These are phyloP conservation scores for Penicillium sp. DNA, from an alignment of 2,329 filamentous ascomycete genomes.

Conservation along the genomic window DNA sequence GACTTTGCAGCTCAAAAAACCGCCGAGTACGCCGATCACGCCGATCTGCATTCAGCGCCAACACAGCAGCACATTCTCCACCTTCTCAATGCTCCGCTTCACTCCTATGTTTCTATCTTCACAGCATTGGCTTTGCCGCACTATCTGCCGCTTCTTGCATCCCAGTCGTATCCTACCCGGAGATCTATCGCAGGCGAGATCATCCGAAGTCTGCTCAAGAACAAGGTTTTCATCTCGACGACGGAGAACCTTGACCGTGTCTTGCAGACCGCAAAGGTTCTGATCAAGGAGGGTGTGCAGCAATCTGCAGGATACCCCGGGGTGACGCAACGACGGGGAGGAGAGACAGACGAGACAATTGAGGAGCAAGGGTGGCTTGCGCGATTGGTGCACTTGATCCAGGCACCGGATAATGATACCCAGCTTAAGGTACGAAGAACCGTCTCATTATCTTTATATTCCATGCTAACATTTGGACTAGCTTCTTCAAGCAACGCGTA, in stretches of 20 bases:
- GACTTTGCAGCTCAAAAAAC: constrained; percentile 84
- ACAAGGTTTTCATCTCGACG: constrained; percentile 73
- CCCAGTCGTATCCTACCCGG: constrained; percentile 87
- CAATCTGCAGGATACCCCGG: constrained; percentile 78
- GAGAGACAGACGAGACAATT: constrained; percentile 93
- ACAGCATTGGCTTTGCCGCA: constrained; percentile 91
- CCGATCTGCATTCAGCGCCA: constrained; percentile 83
- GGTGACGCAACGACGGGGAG: constrained; percentile 64
- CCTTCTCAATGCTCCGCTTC: constrained; percentile 83
- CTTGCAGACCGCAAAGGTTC: constrained; percentile 77
- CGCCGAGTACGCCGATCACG: constrained; percentile 81
- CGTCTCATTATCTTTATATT: not conserved
- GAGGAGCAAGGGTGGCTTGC: constrained; percentile 98
- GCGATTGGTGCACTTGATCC: constrained; percentile 80
- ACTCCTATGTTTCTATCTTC: constrained; percentile 87
- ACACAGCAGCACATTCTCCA: constrained; percentile 86
- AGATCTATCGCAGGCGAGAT: constrained; percentile 88
- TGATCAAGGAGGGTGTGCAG: constrained; percentile 90
- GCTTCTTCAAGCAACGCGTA: constrained; percentile 79
- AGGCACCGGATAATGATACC: constrained; percentile 79
- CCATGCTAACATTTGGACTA: constrained; percentile 26
- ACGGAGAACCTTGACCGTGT: constrained; percentile 79
- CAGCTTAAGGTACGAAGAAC: constrained; percentile 64
- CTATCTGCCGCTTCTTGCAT: constrained; percentile 82
- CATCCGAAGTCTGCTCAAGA: constrained; percentile 72